Conservation (phyloP, 305 asterid genomes). For the Nicotiana rustica region DNA sequence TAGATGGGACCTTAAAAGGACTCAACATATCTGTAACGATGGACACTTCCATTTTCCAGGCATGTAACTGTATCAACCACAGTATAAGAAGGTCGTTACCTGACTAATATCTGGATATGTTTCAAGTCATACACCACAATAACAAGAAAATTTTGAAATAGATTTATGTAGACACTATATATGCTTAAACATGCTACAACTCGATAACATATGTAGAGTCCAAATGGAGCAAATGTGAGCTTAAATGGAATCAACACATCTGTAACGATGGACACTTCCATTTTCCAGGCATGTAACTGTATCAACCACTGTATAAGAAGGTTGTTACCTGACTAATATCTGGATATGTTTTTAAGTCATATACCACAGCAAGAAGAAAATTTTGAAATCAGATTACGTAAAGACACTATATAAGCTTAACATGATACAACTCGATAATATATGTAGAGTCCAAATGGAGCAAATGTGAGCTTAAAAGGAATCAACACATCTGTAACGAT, state of each 20-base stretch:
- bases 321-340: conserved; percentile 42
- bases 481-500: conserved; percentile 40
- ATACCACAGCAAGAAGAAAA: neutral
- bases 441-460: conserved; percentile 38
- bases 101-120: conserved; percentile 46
- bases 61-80: conserved; percentile 48
- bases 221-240: conserved; percentile 42
- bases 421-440: neutral
- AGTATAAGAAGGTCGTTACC: conserved; percentile 32
- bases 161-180: no score
- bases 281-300: conserved; percentile 41
- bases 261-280: conserved; percentile 41
- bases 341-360: conserved; percentile 9
- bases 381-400: no score
- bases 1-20: conserved; percentile 34
- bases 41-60: conserved; percentile 41
- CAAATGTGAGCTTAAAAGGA: conserved; percentile 33
- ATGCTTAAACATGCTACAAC: neutral
- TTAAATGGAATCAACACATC: conserved; percentile 21
- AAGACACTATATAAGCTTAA: no score
- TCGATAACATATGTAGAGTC: neutral
- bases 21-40: conserved; percentile 42
- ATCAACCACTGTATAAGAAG: conserved; percentile 40
- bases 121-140: neutral
- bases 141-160: neutral